Base-by-base conservation (phyloP, 495 filamentous ascomycete species). In the Talaromyces adpressus region DNA sequence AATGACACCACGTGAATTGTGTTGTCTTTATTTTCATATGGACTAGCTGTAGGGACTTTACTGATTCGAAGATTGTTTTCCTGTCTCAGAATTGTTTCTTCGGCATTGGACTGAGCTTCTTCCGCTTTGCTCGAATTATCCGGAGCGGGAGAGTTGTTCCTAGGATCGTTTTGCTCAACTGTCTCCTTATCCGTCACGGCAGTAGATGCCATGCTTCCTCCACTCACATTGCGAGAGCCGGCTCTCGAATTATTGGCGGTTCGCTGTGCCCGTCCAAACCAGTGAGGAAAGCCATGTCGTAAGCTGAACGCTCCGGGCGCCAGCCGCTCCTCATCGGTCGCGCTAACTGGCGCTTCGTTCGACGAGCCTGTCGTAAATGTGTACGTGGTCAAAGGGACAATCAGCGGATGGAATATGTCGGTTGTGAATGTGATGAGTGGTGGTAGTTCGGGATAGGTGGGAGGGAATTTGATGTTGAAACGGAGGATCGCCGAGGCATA, bases 361-460 rank as follows among this genome's bases (percentile, higher is more conserved):
- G 87, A 80, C 5, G 87, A 82, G 64, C 87, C 85, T 23, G 90
- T 91, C 54, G 90, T 88, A 77, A 93, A 94, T 64, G 91, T 93
- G 73, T 95, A 91, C 2, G 91, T 95, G 6, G 91, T 96, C 14
- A 93, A 80, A 20, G 93, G 91, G 2, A 92, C 89, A 68, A 98
- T 86, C 27, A 98, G 82, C 12, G 93, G 94, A 74, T 98, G 93
- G 73, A 97, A 98, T 59, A 97, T 87, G 67, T 97, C 93, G 51
- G 89, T 94, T 29, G 84, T 79, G 72, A 98, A 96, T 47, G 87
- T 93, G 57, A 98, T 86, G 4, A 91, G 79, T 6, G 94, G 94
- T 47, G 94, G 90, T 7, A 88, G 75, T 34, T 80, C 75, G 4
- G 94, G 94, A 70, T 96, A 97, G 27, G 80, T 80, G 65, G 87